These are phyloP conservation scores for Vigna nakashimae DNA, from an alignment of 306 rosid species.

Conservation along the genomic window DNA sequence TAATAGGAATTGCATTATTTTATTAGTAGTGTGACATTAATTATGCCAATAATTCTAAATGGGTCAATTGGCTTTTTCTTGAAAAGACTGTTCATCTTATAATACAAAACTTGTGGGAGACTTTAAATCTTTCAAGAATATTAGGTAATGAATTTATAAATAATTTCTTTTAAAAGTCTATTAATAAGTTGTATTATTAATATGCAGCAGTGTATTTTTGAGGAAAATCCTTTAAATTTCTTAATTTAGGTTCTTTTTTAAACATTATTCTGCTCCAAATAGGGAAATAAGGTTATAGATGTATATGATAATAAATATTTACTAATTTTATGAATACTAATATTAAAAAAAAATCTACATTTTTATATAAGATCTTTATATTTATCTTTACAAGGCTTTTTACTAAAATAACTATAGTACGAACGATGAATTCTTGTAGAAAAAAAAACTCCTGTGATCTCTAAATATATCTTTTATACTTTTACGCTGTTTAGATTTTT, in stretches of 20 bases:
- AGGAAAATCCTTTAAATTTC: neutral
- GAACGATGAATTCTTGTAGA: no score
- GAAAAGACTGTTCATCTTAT: neutral
- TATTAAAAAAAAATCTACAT: no score
- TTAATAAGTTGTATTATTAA: neutral
- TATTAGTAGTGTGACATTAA: neutral
- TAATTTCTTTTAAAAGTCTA: neutral
- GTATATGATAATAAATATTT: no score
- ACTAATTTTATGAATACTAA: no score
- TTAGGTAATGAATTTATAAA: neutral
- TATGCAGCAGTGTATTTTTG: neutral
- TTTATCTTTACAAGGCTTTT: no score
- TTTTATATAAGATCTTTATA: no score
- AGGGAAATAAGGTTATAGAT: neutral
- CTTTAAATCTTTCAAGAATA: neutral
- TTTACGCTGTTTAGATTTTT: no score
- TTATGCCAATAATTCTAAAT: conserved; percentile 26
- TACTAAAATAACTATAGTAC: no score
- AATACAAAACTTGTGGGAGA: neutral
- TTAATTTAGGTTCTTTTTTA: neutral
- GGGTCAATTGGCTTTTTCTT: neutral
- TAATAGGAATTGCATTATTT: conserved; percentile 25
- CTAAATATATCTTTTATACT: no score
- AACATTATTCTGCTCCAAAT: neutral
- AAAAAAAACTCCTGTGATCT: no score